phyloP scores from a whole-genome alignment of 2,329 filamentous ascomycete species.

The Blastomyces silverae region DNA sequence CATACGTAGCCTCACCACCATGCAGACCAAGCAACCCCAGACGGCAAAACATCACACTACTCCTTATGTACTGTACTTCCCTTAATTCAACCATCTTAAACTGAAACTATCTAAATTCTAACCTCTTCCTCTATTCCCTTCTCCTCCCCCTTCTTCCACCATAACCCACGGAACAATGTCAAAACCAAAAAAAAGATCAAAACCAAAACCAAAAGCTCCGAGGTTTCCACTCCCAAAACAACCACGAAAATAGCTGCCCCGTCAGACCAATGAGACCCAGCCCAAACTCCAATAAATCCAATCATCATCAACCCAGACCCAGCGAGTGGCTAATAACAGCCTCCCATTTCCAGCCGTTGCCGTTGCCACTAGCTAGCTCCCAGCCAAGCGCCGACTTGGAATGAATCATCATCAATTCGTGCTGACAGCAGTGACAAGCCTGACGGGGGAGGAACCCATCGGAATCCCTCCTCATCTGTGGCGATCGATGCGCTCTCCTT shows the following conservation, averaged over 20 bases:
- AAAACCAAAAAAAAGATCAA: background rate
- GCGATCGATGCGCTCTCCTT: too few relatives aligned
- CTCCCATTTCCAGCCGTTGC: too few relatives aligned
- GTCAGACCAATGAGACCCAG: slow-evolving; percentile 1
- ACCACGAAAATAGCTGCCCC: background rate
- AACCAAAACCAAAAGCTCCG: background rate
- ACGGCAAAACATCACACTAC: background rate
- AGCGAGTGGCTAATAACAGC: background rate
- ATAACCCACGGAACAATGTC: background rate
- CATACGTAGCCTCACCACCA: background rate
- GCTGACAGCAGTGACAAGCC: too few relatives aligned
- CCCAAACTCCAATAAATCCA: slow-evolving; percentile 7
- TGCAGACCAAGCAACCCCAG: background rate
- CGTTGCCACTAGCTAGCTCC: background rate
- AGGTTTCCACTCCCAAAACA: background rate
- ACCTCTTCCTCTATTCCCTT: background rate
- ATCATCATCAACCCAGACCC: background rate
- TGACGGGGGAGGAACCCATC: too few relatives aligned
- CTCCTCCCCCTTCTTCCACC: background rate
- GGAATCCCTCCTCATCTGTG: too few relatives aligned
- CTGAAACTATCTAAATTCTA: background rate
- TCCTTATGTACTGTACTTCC: background rate
- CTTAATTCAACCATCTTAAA: background rate
- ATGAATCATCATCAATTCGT: slow-evolving; percentile 6
- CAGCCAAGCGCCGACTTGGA: background rate